Evolutionary conservation across 1,284 basidiomycete species (phyloP).

Genomic region (Malassezia equina): DNA sequence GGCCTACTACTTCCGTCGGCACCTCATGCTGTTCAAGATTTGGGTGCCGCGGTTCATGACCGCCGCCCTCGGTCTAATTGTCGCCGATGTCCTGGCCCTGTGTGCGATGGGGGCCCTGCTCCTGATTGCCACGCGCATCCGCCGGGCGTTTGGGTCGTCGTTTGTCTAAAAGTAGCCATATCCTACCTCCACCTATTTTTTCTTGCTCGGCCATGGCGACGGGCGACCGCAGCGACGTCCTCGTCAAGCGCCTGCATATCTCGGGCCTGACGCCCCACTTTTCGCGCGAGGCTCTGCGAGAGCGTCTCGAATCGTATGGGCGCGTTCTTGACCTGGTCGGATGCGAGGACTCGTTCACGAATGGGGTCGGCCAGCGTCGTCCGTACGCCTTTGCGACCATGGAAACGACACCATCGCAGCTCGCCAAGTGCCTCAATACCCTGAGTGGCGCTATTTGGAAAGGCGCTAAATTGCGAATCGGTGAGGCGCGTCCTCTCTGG

Average conservation of each 20-base stretch:
- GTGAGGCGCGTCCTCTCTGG: slow-evolving; percentile 27
- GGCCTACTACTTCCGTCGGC: slow-evolving; percentile 68
- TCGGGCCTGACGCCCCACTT: slow-evolving; percentile 34
- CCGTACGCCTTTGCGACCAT: slow-evolving; percentile 33
- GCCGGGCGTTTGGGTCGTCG: slow-evolving; percentile 23
- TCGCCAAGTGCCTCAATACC: slow-evolving; percentile 23
- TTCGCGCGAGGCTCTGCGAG: slow-evolving; percentile 25
- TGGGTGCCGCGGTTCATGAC: slow-evolving; percentile 90
- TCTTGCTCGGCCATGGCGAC: background rate
- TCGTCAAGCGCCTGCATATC: slow-evolving; percentile 27
- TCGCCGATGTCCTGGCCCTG: slow-evolving; percentile 51
- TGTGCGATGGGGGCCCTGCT: slow-evolving; percentile 28
- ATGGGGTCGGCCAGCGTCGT: slow-evolving; percentile 23
- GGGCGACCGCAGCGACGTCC: background rate
- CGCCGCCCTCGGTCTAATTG: slow-evolving; percentile 53
- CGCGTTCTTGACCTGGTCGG: slow-evolving; percentile 25
- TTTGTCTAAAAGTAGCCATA: slow-evolving; percentile 7
- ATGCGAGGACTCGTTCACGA: slow-evolving; percentile 20
- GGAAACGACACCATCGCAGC: slow-evolving; percentile 22
- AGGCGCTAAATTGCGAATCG: slow-evolving; percentile 34
- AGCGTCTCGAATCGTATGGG: slow-evolving; percentile 34
- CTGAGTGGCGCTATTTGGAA: slow-evolving; percentile 42
- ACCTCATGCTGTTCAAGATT: slow-evolving; percentile 98
- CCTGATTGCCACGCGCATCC: slow-evolving; percentile 25
- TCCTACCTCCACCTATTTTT: background rate